Base-by-base conservation (phyloP, 495 filamentous ascomycete species). In the Aspergillus nanangensis region DNA sequence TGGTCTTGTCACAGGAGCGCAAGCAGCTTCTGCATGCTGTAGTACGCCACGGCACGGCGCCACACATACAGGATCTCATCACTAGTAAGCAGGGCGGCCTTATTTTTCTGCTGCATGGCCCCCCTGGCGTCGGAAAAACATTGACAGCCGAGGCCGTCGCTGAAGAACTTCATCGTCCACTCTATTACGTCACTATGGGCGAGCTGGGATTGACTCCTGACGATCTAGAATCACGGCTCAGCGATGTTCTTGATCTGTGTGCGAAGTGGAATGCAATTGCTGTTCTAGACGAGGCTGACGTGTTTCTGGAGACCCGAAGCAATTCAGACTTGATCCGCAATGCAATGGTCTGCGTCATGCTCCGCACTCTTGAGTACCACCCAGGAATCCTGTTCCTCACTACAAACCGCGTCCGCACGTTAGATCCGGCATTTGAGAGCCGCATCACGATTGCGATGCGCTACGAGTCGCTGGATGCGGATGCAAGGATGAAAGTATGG, bases 241-340 rank as follows among this genome's bases (percentile, higher is more conserved):
- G 27, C 10, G 19, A 34, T 3, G 41, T 51, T 4, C 31, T 51
- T 10, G 18, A 45, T 5, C 41, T 51, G 4, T 38, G 42, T 5
- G 20, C n/a, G 3, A 38, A 45, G 7, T 66, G 59, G 56, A 47
- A 57, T 22, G 66, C 69, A 8, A 65, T 79, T 38, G 57, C 80
- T 0, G 63, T 81, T 0, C 66, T 88, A 1, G 84, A 87, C 42
- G 82, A 88, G 61, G 80, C 78, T 27, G 84, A 88, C 45, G 78
- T 85, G 9, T 86, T 85, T 65, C 69, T 86, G 15, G 77, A 83
- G 61, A 70, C 60, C 41, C 76, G 64, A 19, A 75, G 61, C 8
- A 69, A 65, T 38, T 55, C 65, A 52, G 50, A 60, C 35, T 7
- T 65, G 14, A 14, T 34, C 18, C 37, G 54, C n/a, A 65, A 63